phyloP scores from a whole-genome alignment of 78 protist genomes.

The slime mould (Dictyostelium discoideum) region DNA sequence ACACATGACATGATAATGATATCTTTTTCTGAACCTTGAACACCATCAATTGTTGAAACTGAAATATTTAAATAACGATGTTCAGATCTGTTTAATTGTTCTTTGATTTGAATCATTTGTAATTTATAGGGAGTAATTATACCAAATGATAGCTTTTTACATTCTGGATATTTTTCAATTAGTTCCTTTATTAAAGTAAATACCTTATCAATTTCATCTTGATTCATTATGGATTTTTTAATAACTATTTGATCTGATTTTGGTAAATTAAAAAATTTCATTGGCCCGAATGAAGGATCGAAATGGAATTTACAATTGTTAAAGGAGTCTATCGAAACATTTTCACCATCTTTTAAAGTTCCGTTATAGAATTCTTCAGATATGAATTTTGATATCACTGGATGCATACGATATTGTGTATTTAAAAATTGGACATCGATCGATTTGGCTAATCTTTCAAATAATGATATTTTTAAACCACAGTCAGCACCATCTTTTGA shows the following conservation, averaged over 20 bases:
- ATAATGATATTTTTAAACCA: constrained; percentile 41
- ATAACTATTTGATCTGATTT: neutral
- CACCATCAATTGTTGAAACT: constrained; percentile 84
- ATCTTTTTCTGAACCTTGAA: constrained; percentile 92
- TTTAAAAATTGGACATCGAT: neutral
- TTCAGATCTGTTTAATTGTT: neutral
- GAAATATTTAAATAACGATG: neutral
- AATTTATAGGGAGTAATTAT: constrained; percentile 13
- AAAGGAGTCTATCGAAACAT: neutral
- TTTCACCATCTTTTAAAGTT: constrained; percentile 46
- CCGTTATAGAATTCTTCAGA: constrained; percentile 79
- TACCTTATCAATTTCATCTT: neutral
- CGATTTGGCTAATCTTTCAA: constrained; percentile 44
- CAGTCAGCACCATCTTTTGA: neutral
- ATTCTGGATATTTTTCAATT: neutral
- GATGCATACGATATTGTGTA: constrained; percentile 93
- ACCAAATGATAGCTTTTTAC: neutral
- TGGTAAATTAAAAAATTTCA: neutral
- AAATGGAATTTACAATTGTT: neutral
- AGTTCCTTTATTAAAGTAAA: neutral
- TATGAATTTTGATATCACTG: constrained; percentile 83
- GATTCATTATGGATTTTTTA: neutral
- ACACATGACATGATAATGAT: constrained; percentile 88
- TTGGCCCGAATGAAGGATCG: neutral
- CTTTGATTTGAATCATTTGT: neutral